Percentiles rank a stretch among this genome's conserved stretches.
Conservation (phyloP, 441 rosid genomes). For the Populus tomentosa region DNA sequence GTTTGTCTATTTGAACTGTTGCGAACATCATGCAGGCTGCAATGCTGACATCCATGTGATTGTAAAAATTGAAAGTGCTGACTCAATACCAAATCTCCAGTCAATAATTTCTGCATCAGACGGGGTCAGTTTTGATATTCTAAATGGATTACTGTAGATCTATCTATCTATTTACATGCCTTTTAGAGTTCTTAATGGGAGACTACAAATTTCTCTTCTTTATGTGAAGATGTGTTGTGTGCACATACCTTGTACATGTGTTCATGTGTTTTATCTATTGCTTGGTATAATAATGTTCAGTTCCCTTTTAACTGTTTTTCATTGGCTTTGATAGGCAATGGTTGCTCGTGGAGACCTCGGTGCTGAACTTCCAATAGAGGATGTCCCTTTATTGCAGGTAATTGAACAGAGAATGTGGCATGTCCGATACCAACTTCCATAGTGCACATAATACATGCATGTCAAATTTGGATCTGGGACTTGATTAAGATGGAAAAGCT, state of each 20-base stretch:
- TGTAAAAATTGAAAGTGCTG: slow-evolving; percentile 92
- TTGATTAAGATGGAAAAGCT: background rate
- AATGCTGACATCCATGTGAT: slow-evolving; percentile 77
- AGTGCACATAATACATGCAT: background rate
- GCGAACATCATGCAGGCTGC: slow-evolving; percentile 48
- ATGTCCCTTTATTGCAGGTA: slow-evolving; percentile 94
- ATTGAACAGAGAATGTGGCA: background rate
- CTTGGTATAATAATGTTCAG: background rate
- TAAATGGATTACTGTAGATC: background rate
- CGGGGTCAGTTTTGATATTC: slow-evolving; percentile 64
- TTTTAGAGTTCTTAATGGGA: background rate
- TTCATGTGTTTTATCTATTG: background rate
- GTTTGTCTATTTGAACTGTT: slow-evolving; percentile 14
- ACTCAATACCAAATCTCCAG: slow-evolving; percentile 85
- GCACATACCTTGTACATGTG: background rate
- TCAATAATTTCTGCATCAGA: slow-evolving; percentile 87
- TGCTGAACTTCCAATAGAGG: slow-evolving; percentile 98
- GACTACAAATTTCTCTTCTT: background rate
- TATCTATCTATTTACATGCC: background rate
- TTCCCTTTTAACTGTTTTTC: slow-evolving; percentile 12
- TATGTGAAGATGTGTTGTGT: background rate
- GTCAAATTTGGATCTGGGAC: background rate
- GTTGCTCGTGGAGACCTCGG: slow-evolving; percentile 99
- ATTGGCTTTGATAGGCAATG: slow-evolving; percentile 61
- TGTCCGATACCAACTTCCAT: background rate